phyloP scores from a whole-genome alignment of 352 stramenopile genomes.

The Pythium apleroticum region DNA sequence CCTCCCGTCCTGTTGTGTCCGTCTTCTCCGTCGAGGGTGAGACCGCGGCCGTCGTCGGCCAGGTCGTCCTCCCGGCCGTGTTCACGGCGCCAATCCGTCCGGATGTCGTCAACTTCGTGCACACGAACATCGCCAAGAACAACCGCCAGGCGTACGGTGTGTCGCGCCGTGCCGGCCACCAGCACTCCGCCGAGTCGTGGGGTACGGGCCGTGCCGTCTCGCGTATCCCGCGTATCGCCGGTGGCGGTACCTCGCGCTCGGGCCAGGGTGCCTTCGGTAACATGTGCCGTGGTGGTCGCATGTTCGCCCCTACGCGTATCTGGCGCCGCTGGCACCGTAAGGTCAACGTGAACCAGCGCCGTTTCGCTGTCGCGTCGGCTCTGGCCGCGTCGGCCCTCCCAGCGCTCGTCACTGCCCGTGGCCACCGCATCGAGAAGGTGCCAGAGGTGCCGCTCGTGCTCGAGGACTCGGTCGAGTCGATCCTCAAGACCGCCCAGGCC shows the following conservation, averaged over 20 bases:
- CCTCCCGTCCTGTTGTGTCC: conserved; percentile 94
- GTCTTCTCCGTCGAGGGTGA: conserved; percentile 90
- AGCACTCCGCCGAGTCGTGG: conserved; percentile 98
- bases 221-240: conserved; percentile 99
- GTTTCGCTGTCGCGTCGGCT: conserved; percentile 97
- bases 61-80: conserved; percentile 93
- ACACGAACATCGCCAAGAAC: conserved; percentile 99
- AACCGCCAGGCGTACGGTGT: conserved; percentile 98
- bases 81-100: conserved; percentile 98
- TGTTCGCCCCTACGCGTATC: conserved; percentile 99
- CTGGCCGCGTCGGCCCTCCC: conserved; percentile 96
- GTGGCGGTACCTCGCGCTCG: conserved; percentile 96
- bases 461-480: conserved; percentile 89
- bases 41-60: conserved; percentile 78
- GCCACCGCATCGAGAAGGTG: conserved; percentile 97
- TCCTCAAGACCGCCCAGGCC: conserved; percentile 95
- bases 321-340: conserved; percentile 99
- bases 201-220: conserved; percentile 98
- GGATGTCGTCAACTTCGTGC: conserved; percentile 99
- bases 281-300: conserved; percentile 98
- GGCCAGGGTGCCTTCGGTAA: conserved; percentile 99
- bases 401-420: conserved; percentile 97
- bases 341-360: conserved; percentile 98
- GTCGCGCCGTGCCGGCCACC: conserved; percentile 94
- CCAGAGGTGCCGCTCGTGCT: conserved; percentile 98